Conservation (phyloP, 2,329 filamentous ascomycete species). For the Ceratocystis huliohia region DNA sequence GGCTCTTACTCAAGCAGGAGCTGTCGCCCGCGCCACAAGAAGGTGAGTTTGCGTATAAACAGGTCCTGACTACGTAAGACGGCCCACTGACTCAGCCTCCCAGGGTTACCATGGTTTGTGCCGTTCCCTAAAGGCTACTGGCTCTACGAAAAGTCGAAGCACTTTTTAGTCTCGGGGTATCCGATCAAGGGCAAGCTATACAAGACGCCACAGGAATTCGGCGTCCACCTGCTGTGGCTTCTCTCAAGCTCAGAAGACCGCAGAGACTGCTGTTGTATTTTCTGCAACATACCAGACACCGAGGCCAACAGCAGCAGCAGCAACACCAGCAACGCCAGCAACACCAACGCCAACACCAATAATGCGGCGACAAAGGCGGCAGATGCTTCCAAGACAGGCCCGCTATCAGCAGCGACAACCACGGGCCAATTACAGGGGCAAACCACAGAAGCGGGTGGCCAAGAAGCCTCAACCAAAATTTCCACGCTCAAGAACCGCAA, state of each 20-base stretch:
- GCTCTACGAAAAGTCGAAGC: conserved; percentile 37
- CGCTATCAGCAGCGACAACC: conserved; percentile 19
- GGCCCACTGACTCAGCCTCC: neutral
- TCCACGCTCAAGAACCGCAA: conserved; percentile 19
- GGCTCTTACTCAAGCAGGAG: conserved; percentile 36
- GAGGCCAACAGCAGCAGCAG: conserved; percentile 26
- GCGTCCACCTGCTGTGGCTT: conserved; percentile 41
- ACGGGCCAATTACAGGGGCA: neutral
- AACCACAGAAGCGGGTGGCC: conserved; percentile 13
- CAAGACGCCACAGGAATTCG: conserved; percentile 42
- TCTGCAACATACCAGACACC: conserved; percentile 31
- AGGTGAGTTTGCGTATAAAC: conserved; percentile 22
- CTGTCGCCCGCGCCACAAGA: conserved; percentile 32
- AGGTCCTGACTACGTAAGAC: neutral
- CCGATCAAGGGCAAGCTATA: conserved; percentile 38
- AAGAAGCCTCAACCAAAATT: conserved; percentile 14
- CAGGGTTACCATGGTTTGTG: conserved; percentile 34
- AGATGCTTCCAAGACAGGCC: neutral
- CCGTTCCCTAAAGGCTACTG: conserved; percentile 36
- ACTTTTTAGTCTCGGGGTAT: conserved; percentile 39
- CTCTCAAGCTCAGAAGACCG: conserved; percentile 37
- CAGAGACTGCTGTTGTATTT: conserved; percentile 39
- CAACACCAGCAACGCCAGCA: neutral
- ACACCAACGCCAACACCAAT: conserved; percentile 23
- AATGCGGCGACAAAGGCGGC: conserved; percentile 3